Percentiles rank a stretch among this genome's conserved stretches.
Conservation (phyloP, 2,329 filamentous ascomycete genomes). For the Dendrostoma leiphaemia region DNA sequence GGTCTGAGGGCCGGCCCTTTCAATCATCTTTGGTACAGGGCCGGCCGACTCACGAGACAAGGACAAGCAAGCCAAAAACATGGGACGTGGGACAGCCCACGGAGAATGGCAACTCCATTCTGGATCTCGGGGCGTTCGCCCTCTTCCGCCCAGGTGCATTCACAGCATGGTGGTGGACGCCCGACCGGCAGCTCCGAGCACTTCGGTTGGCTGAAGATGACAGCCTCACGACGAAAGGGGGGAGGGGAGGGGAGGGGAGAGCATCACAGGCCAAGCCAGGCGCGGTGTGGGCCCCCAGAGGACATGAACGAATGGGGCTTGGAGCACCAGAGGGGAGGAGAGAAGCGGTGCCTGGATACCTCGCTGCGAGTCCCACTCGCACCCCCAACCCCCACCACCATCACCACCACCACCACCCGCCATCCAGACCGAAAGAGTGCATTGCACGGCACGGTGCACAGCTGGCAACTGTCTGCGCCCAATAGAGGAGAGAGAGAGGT, state of each 20-base stretch:
- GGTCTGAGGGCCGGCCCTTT: not conserved
- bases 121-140: not conserved
- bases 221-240: conserved; percentile 10
- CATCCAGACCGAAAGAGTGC: no score
- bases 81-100: no score
- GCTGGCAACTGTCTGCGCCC: not conserved
- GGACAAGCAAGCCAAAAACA: not conserved
- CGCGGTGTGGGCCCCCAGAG: not conserved
- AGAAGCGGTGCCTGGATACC: no score
- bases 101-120: no score
- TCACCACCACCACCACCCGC: not conserved
- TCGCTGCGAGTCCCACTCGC: no score
- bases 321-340: no score
- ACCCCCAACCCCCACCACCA: not conserved
- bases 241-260: not conserved
- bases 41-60: not conserved
- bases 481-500: not conserved
- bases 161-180: not conserved
- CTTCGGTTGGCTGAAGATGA: conserved; percentile 9
- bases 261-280: not conserved
- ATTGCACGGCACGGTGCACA: no score
- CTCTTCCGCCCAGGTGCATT: not conserved
- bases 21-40: not conserved
- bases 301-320: no score
- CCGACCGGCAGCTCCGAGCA: conserved; percentile 3